Evolutionary conservation across 495 filamentous ascomycete species (phyloP), one percentile per base, ranked within the genome.

Genomic region (Penicillium tannophilum): DNA sequence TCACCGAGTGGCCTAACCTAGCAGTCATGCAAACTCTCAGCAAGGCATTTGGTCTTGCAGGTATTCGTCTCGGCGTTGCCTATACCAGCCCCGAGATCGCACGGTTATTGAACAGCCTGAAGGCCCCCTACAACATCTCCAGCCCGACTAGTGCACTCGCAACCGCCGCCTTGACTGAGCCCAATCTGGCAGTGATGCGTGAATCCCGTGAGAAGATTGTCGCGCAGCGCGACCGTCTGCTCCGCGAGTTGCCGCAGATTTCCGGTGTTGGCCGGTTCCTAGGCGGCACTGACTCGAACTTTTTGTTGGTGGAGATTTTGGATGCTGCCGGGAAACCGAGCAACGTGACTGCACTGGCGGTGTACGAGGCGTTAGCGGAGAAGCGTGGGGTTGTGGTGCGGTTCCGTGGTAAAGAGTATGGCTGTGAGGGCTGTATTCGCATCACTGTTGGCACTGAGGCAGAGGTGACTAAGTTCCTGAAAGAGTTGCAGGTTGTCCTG

Each of bases 11-110:
- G 86, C 92, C 93, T n/a, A 98, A 98, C 69, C 80, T 98, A 11
- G 92, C 97, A 20, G 92, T 98, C 36, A 94, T 97, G 92, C 94
- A 98, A 77, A 98, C 94, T 1, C 78, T 97, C 12, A 93, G 89
- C 66, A 98, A 98, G 73, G 94, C 91, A 1, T 98, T 98, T 66
- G 94, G 94, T 2, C 81, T 98, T 56, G 94, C 94, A 2, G 94
- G 94, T 16, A 97, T 98, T 65, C 82, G 94, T 4, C 85, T 97
- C 7, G 84, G 84, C 2, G 81, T 82, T 6, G 90, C 88, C 3
- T 89, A 88, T 55, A 88, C 87, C 19, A 89, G 88, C 65, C 83
- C 82, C 26, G 79, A 86, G 54, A 83, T 91, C 23, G 87, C 84
- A 12, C 82, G 78, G 39, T 74, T 98, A 19, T 80, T 98, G 14